Evolutionary conservation across 1,284 basidiomycete species (phyloP), one percentile per base, ranked within the genome.

Genomic region (Bondarzewia mesenterica): DNA sequence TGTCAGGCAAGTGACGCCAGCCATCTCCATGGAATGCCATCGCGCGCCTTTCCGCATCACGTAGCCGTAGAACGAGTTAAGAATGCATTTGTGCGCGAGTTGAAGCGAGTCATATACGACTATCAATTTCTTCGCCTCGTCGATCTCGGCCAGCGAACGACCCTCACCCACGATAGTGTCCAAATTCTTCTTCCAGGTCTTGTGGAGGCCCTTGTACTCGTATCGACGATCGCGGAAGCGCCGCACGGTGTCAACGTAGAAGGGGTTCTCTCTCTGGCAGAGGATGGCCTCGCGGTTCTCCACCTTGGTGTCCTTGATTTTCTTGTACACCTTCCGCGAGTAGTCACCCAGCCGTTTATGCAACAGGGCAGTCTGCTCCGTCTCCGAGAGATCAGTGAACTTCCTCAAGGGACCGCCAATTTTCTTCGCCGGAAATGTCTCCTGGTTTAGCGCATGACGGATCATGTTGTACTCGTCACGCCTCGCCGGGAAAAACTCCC

Each of bases 11-110:
- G 96, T 99, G 59, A 99, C 98, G 18, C 96, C 96, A 0, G 96
- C 96, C 96, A 99, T 99, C 72, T 99, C 96, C 96, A 99, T 99
- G 35, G 94, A 98, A 68, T 99, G 95, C 96, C 96, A 99, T 20
- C 96, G 78, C 15, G 96, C 96, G 50, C 96, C 96, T 65, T 99
- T 99, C 35, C 95, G 85, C 96, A 99, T 99, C 65, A 99, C 96
- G 61, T 99, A 99, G 43, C 96, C 96, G 66, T 99, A 99, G 77
- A 99, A 99, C 3, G 95, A 98, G 74, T 99, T 99, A 58, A 99
- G 81, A 64, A 99, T 99, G 68, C 93, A 98, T 74, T 99, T 99
- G 78, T 99, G 96, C 4, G 96, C 96, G 15, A 99, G 83, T 66
- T 99, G 96, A n/a, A 99, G 78, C 8, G 96, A 99, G 67, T 99